A percentile compares a stretch with the other conserved stretches of the same genome.
phyloP scores from a whole-genome alignment of 176 grass and related monocot species.

The Tillandsia fasciculata region DNA sequence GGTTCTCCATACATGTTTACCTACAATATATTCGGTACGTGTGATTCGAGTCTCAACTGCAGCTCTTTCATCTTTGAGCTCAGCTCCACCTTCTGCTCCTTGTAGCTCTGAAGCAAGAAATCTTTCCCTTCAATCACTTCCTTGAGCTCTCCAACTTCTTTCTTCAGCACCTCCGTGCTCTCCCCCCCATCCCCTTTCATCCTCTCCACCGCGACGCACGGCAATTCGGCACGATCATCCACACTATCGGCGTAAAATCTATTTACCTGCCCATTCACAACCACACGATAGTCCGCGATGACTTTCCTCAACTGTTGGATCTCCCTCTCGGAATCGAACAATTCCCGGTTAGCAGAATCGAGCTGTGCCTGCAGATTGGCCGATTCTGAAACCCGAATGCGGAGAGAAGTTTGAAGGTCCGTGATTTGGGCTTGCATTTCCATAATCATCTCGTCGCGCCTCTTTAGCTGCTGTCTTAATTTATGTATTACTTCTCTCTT shows the following conservation, averaged over 20 bases:
- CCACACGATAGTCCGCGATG: conserved; percentile 55
- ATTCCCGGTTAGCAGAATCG: conserved; percentile 64
- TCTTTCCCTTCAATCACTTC: conserved; percentile 85
- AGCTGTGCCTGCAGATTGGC: conserved; percentile 63
- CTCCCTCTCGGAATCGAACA: conserved; percentile 70
- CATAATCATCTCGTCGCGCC: conserved; percentile 86
- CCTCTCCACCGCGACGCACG: conserved; percentile 39
- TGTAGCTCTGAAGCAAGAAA: conserved; percentile 91
- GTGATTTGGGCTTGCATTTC: conserved; percentile 87
- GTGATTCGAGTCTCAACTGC: conserved; percentile 59
- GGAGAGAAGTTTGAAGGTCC: conserved; percentile 69
- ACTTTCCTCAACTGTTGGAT: conserved; percentile 72
- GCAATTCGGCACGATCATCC: conserved; percentile 32
- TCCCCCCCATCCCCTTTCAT: conserved; percentile 39
- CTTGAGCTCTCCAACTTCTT: conserved; percentile 60
- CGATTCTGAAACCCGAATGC: conserved; percentile 50
- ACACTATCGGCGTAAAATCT: conserved; percentile 36
- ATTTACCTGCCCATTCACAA: conserved; percentile 45
- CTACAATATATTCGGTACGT: conserved; percentile 81
- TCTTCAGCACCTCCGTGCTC: conserved; percentile 61
- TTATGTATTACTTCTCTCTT: conserved; percentile 92
- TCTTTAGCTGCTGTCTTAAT: conserved; percentile 80
- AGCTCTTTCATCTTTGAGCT: conserved; percentile 77
- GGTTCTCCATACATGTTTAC: not conserved
- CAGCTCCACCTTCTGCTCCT: conserved; percentile 81